These are phyloP conservation scores for Hymenoscyphus fraxineus DNA, from an alignment of 2,329 filamentous ascomycete genomes.

Conservation along the genomic window DNA sequence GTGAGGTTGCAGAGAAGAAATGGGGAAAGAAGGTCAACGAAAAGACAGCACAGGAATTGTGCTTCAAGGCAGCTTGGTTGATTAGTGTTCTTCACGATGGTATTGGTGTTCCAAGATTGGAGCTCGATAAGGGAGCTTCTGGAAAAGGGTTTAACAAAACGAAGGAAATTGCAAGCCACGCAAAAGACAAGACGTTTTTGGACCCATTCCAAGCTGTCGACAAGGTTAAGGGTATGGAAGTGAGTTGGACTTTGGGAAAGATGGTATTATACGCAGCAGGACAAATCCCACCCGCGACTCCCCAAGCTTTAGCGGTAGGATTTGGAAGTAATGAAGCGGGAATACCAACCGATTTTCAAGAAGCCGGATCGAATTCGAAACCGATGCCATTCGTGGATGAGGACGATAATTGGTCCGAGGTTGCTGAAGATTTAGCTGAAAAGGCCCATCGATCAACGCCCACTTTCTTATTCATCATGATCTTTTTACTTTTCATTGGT, in stretches of 20 bases:
- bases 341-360: slow-evolving; percentile 76
- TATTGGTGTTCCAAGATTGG: slow-evolving; percentile 85
- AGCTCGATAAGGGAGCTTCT: slow-evolving; percentile 60
- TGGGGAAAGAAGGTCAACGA: slow-evolving; percentile 72
- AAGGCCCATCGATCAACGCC: slow-evolving; percentile 65
- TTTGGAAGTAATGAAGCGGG: slow-evolving; percentile 75
- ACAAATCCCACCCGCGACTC: slow-evolving; percentile 66
- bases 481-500: slow-evolving; percentile 64
- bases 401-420: slow-evolving; percentile 54
- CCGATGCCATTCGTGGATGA: slow-evolving; percentile 43
- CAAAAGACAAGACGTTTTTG: slow-evolving; percentile 70
- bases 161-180: slow-evolving; percentile 62
- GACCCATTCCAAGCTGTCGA: slow-evolving; percentile 90
- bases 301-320: slow-evolving; percentile 70
- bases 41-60: slow-evolving; percentile 78
- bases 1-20: slow-evolving; percentile 60
- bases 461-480: slow-evolving; percentile 71
- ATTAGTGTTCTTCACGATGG: slow-evolving; percentile 96
- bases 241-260: slow-evolving; percentile 96
- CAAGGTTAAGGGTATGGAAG: slow-evolving; percentile 85
- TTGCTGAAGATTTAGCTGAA: slow-evolving; percentile 57
- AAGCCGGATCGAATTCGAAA: slow-evolving; percentile 58
- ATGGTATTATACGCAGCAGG: slow-evolving; percentile 94
- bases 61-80: slow-evolving; percentile 97
- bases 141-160: slow-evolving; percentile 61